Evolutionary conservation across 192 early-diverging fungal genomes (phyloP).

Genomic region (Backusella australiensis): DNA sequence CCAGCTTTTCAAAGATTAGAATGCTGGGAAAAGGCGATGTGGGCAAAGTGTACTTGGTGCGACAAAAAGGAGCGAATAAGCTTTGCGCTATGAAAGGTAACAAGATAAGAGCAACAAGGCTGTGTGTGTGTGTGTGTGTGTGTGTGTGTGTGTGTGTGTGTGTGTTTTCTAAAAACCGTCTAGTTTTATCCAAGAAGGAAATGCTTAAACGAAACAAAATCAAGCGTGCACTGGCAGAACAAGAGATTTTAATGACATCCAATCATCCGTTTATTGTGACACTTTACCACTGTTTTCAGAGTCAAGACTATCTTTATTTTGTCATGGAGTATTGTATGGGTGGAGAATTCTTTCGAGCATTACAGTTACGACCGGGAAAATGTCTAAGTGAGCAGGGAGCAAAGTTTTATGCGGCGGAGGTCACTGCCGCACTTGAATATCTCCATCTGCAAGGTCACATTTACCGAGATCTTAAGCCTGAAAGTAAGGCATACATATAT

Average conservation of each 20-base stretch:
- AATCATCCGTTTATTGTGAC: slow-evolving; percentile 92
- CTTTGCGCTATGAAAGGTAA: slow-evolving; percentile 97
- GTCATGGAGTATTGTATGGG: slow-evolving; percentile 90
- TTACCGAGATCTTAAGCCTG: slow-evolving; percentile 50
- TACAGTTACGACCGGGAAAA: slow-evolving; percentile 88
- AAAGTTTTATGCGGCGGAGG: slow-evolving; percentile 97
- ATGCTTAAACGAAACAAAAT: slow-evolving; percentile 99
- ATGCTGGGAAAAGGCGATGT: slow-evolving; percentile 97
- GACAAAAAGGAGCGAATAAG: slow-evolving; percentile 73
- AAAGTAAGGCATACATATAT: slow-evolving; percentile 60
- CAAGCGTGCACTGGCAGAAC: slow-evolving; percentile 95
- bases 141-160: not conserved
- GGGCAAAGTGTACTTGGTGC: slow-evolving; percentile 94
- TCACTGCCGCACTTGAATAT: slow-evolving; percentile 92
- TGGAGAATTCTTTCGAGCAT: slow-evolving; percentile 85
- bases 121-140: too few relatives aligned
- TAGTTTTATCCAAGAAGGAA: slow-evolving; percentile 81
- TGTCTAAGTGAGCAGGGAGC: slow-evolving; percentile 88
- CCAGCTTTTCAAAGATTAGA: slow-evolving; percentile 84
- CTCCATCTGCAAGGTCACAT: slow-evolving; percentile 93
- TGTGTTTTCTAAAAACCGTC: not conserved
- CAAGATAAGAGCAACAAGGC: not conserved
- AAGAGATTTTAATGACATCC: slow-evolving; percentile 71
- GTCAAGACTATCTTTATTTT: slow-evolving; percentile 80
- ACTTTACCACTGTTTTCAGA: slow-evolving; percentile 87